These are phyloP conservation scores for Gracilariopsis chorda DNA, from an alignment of 23 red algal species.

Conservation along the genomic window DNA sequence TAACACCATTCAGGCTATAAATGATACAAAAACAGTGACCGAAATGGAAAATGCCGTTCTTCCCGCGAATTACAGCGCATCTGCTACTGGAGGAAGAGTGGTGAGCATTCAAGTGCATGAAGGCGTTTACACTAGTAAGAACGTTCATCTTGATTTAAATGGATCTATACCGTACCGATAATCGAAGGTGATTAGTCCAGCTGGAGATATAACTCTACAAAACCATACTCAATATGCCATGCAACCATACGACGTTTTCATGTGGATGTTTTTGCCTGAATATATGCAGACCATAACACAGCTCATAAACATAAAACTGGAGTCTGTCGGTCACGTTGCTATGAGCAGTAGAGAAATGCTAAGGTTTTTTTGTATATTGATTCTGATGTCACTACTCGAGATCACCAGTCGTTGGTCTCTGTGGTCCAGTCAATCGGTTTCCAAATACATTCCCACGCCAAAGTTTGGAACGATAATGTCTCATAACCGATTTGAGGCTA, in stretches of 20 bases:
- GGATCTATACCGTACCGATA: not conserved
- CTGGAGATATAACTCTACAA: not conserved
- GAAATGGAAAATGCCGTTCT: not conserved
- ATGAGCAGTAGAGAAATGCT: not conserved
- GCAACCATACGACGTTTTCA: not conserved
- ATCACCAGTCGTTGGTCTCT: not conserved
- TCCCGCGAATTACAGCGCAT: not conserved
- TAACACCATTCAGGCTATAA: not conserved
- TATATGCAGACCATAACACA: not conserved
- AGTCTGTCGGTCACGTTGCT: not conserved
- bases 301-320: not conserved
- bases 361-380: not conserved
- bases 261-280: not conserved
- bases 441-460: not conserved
- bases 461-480: constrained; percentile 23
- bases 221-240: not conserved
- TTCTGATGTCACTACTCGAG: not conserved
- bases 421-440: not conserved
- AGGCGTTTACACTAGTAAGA: not conserved
- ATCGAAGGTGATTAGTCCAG: not conserved
- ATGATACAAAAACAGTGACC: not conserved
- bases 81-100: not conserved
- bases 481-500: not conserved
- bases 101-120: not conserved
- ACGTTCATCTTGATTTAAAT: not conserved